Conservation (phyloP, 495 filamentous ascomycete genomes). For the Penicillium manginii region DNA sequence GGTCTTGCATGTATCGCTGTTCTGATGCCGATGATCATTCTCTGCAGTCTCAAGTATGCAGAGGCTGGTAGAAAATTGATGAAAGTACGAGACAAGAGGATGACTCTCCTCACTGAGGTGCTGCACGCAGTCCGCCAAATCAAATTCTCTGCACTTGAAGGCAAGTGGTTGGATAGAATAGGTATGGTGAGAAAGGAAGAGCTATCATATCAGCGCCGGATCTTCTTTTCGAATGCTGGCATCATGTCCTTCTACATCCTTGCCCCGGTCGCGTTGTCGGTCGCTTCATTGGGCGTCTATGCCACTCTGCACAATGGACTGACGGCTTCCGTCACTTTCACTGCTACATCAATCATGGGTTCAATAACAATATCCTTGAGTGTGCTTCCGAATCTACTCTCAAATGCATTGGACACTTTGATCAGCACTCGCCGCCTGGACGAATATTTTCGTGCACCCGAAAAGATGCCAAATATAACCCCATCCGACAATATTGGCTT, state of each 20-base stretch:
- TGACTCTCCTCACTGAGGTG: slow-evolving; percentile 27
- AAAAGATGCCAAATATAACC: slow-evolving; percentile 22
- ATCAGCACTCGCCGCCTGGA: slow-evolving; percentile 19
- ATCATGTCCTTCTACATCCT: no score
- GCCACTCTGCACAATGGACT: no score
- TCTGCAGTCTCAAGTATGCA: background rate
- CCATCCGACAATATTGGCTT: slow-evolving; percentile 58
- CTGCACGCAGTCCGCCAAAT: slow-evolving; percentile 38
- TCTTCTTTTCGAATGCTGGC: no score
- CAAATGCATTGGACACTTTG: no score
- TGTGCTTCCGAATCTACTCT: slow-evolving; percentile 25
- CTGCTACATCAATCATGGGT: slow-evolving; percentile 29
- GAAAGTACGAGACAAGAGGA: slow-evolving; percentile 29
- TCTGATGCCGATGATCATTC: slow-evolving; percentile 2
- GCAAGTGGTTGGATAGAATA: slow-evolving; percentile 30
- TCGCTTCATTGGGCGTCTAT: no score
- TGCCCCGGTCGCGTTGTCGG: no score
- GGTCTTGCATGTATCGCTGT: no score
- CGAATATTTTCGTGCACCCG: background rate
- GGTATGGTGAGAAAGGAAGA: slow-evolving; percentile 18
- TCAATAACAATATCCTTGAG: slow-evolving; percentile 19
- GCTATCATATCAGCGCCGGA: no score
- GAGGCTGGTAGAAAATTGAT: slow-evolving; percentile 19
- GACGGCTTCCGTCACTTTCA: slow-evolving; percentile 13
- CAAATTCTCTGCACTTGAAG: slow-evolving; percentile 37